These are phyloP conservation scores for Vigna mungo DNA, from an alignment of 306 rosid genomes.

Conservation along the genomic window DNA sequence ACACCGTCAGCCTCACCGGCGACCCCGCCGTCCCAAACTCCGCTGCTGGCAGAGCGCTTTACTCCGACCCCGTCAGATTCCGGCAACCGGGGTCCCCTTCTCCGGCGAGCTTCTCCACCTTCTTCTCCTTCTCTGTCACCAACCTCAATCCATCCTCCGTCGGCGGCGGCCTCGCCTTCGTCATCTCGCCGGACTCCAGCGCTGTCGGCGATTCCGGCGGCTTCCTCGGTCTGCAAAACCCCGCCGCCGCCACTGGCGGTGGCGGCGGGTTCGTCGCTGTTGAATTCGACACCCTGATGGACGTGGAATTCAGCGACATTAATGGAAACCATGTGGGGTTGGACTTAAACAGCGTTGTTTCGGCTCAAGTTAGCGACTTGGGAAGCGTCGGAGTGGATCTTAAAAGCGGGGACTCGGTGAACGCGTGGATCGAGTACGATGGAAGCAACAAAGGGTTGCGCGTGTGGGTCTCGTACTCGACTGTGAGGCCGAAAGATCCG, in stretches of 20 bases:
- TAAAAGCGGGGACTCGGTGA: slow-evolving; percentile 74
- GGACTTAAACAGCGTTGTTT: slow-evolving; percentile 77
- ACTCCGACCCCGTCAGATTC: slow-evolving; percentile 69
- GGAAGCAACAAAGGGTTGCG: slow-evolving; percentile 54
- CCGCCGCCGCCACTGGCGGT: slow-evolving; percentile 35
- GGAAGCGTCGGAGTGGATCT: slow-evolving; percentile 66
- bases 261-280: slow-evolving; percentile 64
- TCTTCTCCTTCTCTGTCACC: slow-evolving; percentile 75
- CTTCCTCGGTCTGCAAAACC: slow-evolving; percentile 58
- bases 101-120: slow-evolving; percentile 72
- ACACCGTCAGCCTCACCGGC: slow-evolving; percentile 70
- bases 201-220: slow-evolving; percentile 69
- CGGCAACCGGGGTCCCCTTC: slow-evolving; percentile 49
- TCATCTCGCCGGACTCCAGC: slow-evolving; percentile 65
- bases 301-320: slow-evolving; percentile 77
- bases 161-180: slow-evolving; percentile 85
- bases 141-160: slow-evolving; percentile 87
- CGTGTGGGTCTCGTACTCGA: slow-evolving; percentile 80
- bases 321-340: slow-evolving; percentile 90
- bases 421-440: slow-evolving; percentile 82
- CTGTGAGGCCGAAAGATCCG: slow-evolving; percentile 76
- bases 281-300: slow-evolving; percentile 88
- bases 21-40: slow-evolving; percentile 85
- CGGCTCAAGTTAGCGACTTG: slow-evolving; percentile 61
- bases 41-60: slow-evolving; percentile 76